Conservation (phyloP, 2,329 filamentous ascomycete species). For the Pseudophaeomoniella oleicola region DNA sequence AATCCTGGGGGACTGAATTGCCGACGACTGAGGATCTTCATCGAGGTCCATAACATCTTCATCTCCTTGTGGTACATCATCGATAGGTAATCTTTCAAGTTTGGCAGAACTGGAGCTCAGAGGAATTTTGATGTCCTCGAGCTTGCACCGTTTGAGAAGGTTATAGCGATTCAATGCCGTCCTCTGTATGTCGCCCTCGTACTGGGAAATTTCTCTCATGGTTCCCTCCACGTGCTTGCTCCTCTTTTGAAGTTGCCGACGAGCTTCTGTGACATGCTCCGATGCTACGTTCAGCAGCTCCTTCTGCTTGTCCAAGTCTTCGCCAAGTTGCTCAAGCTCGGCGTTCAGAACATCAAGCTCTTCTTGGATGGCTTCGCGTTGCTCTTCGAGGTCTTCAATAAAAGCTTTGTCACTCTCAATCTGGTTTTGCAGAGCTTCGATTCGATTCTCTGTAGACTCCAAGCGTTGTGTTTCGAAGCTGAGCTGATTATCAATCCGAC, state of each 20-base stretch:
- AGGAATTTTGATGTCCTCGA: slow-evolving; percentile 84
- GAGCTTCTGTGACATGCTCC: slow-evolving; percentile 63
- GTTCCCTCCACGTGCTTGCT: slow-evolving; percentile 68
- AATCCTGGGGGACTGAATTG: slow-evolving; percentile 45
- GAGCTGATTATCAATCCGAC: slow-evolving; percentile 44
- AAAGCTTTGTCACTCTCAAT: slow-evolving; percentile 53
- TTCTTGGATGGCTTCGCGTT: slow-evolving; percentile 62
- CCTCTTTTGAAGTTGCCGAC: slow-evolving; percentile 66
- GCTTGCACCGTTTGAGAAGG: slow-evolving; percentile 73
- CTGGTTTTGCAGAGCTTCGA: slow-evolving; percentile 52
- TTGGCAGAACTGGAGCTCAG: slow-evolving; percentile 53
- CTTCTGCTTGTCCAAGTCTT: slow-evolving; percentile 55
- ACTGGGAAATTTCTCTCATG: slow-evolving; percentile 57
- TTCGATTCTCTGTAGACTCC: slow-evolving; percentile 52
- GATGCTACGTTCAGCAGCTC: slow-evolving; percentile 53
- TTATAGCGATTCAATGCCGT: slow-evolving; percentile 73
- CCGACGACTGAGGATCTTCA: slow-evolving; percentile 37
- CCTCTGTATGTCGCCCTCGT: slow-evolving; percentile 79
- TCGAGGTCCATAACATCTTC: slow-evolving; percentile 90
- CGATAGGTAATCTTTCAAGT: slow-evolving; percentile 73
- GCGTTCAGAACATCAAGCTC: slow-evolving; percentile 58
- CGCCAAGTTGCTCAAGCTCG: slow-evolving; percentile 61
- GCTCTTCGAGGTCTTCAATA: slow-evolving; percentile 53
- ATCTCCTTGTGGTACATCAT: slow-evolving; percentile 63
- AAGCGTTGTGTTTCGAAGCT: slow-evolving; percentile 57